phyloP scores from a whole-genome alignment of 257 asterid genomes.

The Eustoma russellianum region DNA sequence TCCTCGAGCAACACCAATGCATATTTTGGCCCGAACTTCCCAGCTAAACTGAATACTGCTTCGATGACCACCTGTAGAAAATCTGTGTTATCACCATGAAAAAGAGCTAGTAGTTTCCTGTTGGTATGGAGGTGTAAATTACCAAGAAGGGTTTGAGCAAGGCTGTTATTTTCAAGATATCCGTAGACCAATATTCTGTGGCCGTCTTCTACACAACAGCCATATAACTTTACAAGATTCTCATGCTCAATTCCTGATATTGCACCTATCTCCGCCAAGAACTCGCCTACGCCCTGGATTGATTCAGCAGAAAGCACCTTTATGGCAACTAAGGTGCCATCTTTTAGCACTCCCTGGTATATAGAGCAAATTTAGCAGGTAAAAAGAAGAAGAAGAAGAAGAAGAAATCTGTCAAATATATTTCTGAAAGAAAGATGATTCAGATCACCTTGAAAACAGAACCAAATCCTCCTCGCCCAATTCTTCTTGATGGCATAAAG shows the following conservation, averaged over 20 bases:
- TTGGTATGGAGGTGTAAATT: conserved; percentile 7
- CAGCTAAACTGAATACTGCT: conserved; percentile 42
- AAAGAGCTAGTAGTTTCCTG: conserved; percentile 2
- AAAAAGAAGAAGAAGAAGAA: no score
- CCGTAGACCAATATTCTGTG: conserved; percentile 81
- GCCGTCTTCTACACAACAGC: conserved; percentile 72
- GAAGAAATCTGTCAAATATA: neutral
- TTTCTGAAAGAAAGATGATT: conserved; percentile 1
- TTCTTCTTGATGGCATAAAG: conserved; percentile 49
- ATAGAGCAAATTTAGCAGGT: conserved; percentile 5
- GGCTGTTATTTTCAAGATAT: conserved; percentile 82
- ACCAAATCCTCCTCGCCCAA: conserved; percentile 94
- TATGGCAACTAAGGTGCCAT: conserved; percentile 64
- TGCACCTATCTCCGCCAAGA: conserved; percentile 53
- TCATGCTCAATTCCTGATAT: conserved; percentile 75
- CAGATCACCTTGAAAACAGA: conserved; percentile 63
- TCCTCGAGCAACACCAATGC: conserved; percentile 78
- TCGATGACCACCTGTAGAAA: conserved; percentile 30
- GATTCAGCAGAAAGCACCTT: conserved; percentile 86
- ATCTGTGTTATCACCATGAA: conserved; percentile 11
- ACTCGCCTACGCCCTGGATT: conserved; percentile 66
- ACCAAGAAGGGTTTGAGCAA: conserved; percentile 87
- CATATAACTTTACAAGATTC: conserved; percentile 68
- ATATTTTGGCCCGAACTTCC: conserved; percentile 49
- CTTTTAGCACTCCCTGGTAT: conserved; percentile 66